phyloP scores from a whole-genome alignment of 257 asterid species.

The Schizonepeta tenuifolia region DNA sequence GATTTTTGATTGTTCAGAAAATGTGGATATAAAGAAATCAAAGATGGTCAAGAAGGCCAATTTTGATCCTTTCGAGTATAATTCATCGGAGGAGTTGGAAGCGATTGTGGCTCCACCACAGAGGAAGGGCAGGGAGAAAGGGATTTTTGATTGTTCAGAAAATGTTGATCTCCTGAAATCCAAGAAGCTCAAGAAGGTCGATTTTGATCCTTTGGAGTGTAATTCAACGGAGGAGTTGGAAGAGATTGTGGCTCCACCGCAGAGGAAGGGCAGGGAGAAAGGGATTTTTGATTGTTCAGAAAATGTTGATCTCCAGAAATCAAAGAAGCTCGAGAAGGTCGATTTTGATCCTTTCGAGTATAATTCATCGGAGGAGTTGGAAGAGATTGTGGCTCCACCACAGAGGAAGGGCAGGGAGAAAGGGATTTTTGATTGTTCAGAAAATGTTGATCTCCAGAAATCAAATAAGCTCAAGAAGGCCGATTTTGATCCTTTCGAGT shows the following conservation, averaged over 20 bases:
- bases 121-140: no score
- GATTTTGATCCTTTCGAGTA: constrained; percentile 42
- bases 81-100: no score
- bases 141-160: constrained; percentile 20
- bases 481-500: constrained; percentile 41
- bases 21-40: no score
- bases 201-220: constrained; percentile 41
- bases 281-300: constrained; percentile 38
- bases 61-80: no score
- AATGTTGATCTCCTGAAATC: constrained; percentile 51
- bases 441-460: constrained; percentile 49
- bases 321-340: constrained; percentile 38
- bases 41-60: no score
- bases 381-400: constrained; percentile 39
- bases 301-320: constrained; percentile 48
- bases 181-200: constrained; percentile 36
- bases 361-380: constrained; percentile 53
- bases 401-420: constrained; percentile 39
- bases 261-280: constrained; percentile 36
- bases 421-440: no score
- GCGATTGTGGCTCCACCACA: no score
- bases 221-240: constrained; percentile 54
- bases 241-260: constrained; percentile 39
- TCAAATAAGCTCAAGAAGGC: constrained; percentile 39
- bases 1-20: constrained; percentile 34